Conservation (phyloP, 2,329 filamentous ascomycete species). For the Aspergillus clavatus region DNA sequence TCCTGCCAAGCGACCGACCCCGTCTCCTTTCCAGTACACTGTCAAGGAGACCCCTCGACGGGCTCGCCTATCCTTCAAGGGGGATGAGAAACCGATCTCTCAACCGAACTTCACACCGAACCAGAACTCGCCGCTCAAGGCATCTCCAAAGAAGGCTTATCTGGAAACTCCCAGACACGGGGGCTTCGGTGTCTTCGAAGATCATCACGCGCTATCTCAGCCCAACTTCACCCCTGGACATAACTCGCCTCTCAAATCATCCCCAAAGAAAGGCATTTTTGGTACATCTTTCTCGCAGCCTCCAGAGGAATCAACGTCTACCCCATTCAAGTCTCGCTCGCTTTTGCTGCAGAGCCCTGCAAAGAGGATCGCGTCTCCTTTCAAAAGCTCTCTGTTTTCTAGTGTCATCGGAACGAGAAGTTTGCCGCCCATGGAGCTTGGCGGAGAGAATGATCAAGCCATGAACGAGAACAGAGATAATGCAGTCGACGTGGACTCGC, state of each 20-base stretch:
- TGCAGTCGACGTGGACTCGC: too few species aligned
- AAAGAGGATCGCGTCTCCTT: slow-evolving; percentile 38
- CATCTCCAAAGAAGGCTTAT: slow-evolving; percentile 39
- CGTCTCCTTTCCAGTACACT: slow-evolving; percentile 42
- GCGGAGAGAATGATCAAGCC: too few species aligned
- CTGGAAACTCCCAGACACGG: slow-evolving; percentile 16
- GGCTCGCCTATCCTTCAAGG: slow-evolving; percentile 23
- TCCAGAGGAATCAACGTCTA: slow-evolving; percentile 25
- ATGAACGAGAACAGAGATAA: not conserved
- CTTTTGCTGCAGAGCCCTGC: slow-evolving; percentile 41
- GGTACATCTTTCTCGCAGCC: slow-evolving; percentile 34
- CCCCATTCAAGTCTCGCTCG: slow-evolving; percentile 31
- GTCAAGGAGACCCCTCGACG: slow-evolving; percentile 40
- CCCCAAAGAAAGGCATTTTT: slow-evolving; percentile 25
- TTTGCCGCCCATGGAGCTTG: not conserved
- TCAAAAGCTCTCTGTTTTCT: slow-evolving; percentile 28
- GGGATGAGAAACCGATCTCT: slow-evolving; percentile 15
- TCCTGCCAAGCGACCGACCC: slow-evolving; percentile 42
- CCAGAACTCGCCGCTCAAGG: slow-evolving; percentile 37
- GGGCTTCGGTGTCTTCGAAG: slow-evolving; percentile 7
- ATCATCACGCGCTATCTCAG: slow-evolving; percentile 8
- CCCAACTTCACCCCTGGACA: slow-evolving; percentile 15
- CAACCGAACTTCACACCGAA: slow-evolving; percentile 28
- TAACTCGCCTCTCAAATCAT: slow-evolving; percentile 20
- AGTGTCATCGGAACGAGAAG: slow-evolving; percentile 2